Conservation (phyloP, 768 basidiomycete species). For the Pleurotus eryngii region DNA sequence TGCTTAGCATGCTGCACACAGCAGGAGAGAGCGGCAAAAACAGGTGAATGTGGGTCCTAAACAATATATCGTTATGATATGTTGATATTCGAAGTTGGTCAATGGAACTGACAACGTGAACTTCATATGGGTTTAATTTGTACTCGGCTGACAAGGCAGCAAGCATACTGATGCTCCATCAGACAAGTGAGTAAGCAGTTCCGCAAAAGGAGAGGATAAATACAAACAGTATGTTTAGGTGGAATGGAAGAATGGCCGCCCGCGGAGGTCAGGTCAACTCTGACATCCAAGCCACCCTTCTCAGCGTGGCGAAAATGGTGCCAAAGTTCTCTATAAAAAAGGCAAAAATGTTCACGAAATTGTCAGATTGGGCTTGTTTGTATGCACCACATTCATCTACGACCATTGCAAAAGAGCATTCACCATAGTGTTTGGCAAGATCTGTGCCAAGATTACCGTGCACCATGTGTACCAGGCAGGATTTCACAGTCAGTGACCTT, state of each 20-base stretch:
- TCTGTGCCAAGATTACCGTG: conserved; percentile 32
- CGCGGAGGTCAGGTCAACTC: conserved; percentile 57
- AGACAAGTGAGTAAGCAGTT: not conserved
- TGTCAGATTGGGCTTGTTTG: not conserved
- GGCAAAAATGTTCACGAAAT: too few relatives aligned
- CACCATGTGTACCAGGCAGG: not conserved
- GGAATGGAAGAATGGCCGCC: conserved; percentile 90
- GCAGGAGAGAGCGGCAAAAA: conserved; percentile 66
- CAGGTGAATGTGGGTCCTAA: conserved; percentile 53
- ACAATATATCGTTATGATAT: not conserved
- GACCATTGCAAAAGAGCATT: conserved; percentile 69
- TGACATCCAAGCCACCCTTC: conserved; percentile 67
- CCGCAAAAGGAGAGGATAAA: not conserved
- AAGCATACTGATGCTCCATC: conserved; percentile 80
- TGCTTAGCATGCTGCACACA: conserved; percentile 56
- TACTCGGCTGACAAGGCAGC: conserved; percentile 63
- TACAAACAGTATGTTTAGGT: conserved; percentile 68
- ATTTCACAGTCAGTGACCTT: not conserved
- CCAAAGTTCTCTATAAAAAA: conserved; percentile 46
- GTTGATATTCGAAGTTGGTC: not conserved
- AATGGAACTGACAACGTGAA: conserved; percentile 41
- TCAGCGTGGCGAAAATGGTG: conserved; percentile 57
- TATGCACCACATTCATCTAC: conserved; percentile 83
- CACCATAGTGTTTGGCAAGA: conserved; percentile 62
- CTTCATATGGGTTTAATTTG: conserved; percentile 60